These are phyloP conservation scores for Pythium phragmiticola DNA, from an alignment of 352 stramenopile species.

Conservation along the genomic window DNA sequence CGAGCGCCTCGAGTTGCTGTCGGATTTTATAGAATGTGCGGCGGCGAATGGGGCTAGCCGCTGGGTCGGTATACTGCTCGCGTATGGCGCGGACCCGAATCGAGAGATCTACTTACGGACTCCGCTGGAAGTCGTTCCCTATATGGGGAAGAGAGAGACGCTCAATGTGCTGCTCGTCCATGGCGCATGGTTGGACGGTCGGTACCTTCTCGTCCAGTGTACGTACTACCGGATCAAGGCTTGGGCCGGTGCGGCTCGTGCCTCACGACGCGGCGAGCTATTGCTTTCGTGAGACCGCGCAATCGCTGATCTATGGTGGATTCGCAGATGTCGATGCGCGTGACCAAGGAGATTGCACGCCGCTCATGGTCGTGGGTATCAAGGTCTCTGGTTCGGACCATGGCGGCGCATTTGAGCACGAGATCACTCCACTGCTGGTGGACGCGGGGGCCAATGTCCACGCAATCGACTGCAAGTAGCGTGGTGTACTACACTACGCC, in stretches of 20 bases:
- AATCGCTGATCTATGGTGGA: not conserved
- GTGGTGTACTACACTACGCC: constrained; percentile 1
- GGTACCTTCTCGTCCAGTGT: not conserved
- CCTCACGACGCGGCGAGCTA: not conserved
- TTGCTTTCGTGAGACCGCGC: not conserved
- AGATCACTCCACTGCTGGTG: not conserved
- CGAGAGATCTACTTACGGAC: not conserved
- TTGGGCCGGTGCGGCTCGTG: too few relatives aligned
- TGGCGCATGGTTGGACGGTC: not conserved
- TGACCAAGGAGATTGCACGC: not conserved
- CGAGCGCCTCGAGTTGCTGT: not conserved
- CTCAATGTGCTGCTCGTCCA: not conserved
- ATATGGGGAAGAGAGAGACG: not conserved
- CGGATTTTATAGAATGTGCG: not conserved
- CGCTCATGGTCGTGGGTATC: not conserved
- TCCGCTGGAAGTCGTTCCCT: not conserved
- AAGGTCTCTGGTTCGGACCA: too few relatives aligned
- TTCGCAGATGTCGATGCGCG: constrained; percentile 4
- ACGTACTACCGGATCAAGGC: not conserved
- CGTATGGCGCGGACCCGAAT: constrained; percentile 22
- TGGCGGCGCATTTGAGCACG: too few relatives aligned
- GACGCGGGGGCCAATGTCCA: not conserved
- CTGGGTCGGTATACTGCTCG: constrained; percentile 17
- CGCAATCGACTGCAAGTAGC: not conserved
- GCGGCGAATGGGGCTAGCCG: not conserved